Base-by-base conservation (phyloP, 2,329 filamentous ascomycete genomes). In the Fusarium sp. region DNA sequence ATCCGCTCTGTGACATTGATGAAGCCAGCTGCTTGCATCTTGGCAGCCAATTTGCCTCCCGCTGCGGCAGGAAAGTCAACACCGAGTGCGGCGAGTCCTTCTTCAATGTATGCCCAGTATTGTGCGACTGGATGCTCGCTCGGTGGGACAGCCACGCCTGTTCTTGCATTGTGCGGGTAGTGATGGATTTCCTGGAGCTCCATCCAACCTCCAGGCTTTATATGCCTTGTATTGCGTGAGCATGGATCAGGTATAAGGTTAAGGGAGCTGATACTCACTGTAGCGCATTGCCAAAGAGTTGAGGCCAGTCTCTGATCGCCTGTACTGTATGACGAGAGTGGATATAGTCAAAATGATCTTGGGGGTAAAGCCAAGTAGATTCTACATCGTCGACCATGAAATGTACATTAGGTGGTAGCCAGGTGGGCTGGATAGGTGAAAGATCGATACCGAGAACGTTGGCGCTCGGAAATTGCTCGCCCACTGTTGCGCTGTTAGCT, bases 311-410 rank as follows among this genome's bases (percentile, higher is more conserved):
- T 48, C 81, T 83, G 59, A 89, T 84, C 3, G 83, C 85, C 79
- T 84, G 82, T 15, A 85, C 83, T 2, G 85, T 84, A 56, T 86
- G 83, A 4, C 88, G 81, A n/a, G 84, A 82, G 71, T 89, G 87
- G 33, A 90, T 82, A 60, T 87, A 88, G 73, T 90, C 87, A 55
- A 88, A 89, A 51, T 84, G 81, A 61, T 87, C 82, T 6, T 75
- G 71, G 7, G 83, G 82, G 62, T 87, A 82, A 17, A 87, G 74
- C 87, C 87, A 89, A 6, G 81, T 80, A 56, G 81, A 82, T 74
- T 89, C 86, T 25, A 85, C 80, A 64, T 89, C 87, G 59, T 89
- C 87, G 13, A 88, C 80, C 71, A 86, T 78, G 67, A 87, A 88
- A 23, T 80, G 79, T 20, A 87, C 80, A 65, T 88, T 88, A 5